Evolutionary conservation across 345 rosid species (phyloP).

Genomic region (Citrus sp.): DNA sequence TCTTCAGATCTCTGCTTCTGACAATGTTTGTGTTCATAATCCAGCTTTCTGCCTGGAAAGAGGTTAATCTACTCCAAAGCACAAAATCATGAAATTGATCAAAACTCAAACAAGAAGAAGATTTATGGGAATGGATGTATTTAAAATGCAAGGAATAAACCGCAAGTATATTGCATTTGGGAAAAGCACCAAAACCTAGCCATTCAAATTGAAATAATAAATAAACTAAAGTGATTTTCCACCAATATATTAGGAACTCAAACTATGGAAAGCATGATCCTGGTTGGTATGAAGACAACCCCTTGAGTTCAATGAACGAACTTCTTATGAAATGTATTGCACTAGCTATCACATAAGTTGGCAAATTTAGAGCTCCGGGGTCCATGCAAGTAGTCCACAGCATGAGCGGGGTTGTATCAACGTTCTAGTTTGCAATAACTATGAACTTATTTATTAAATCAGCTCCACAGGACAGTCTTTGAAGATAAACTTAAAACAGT

Average conservation of each 20-base stretch:
- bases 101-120: not conserved
- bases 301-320: not conserved
- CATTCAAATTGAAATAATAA: not conserved
- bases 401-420: not conserved
- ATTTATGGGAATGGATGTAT: not conserved
- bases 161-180: not conserved
- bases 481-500: not conserved
- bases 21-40: conserved; percentile 54
- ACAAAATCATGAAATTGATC: not conserved
- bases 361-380: not conserved
- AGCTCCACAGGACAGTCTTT: not conserved
- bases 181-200: not conserved
- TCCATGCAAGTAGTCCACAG: not conserved
- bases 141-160: not conserved
- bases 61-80: conserved; percentile 56
- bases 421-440: not conserved
- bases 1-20: conserved; percentile 47
- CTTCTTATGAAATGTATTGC: not conserved
- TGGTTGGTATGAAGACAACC: conserved; percentile 3
- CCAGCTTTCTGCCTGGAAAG: conserved; percentile 67
- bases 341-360: not conserved
- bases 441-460: not conserved
- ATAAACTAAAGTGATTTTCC: not conserved
- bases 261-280: not conserved
- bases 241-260: not conserved